These are phyloP conservation scores for Gnomoniopsis sp. DNA, from an alignment of 2,329 filamentous ascomycete genomes.

Conservation along the genomic window DNA sequence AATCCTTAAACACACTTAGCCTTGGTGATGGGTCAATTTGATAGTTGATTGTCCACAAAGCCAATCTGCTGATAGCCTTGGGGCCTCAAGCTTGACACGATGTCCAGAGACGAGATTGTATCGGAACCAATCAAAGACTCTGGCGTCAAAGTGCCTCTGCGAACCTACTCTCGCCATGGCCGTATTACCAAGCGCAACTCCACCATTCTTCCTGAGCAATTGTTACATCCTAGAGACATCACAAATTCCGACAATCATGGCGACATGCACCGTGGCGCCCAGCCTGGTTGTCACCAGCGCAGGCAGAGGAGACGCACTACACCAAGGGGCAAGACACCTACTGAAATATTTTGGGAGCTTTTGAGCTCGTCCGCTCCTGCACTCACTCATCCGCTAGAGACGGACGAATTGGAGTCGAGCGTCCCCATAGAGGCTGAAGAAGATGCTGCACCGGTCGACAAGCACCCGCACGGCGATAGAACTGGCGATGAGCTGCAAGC, in stretches of 20 bases:
- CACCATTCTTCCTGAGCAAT: not conserved
- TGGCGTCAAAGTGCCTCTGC: not conserved
- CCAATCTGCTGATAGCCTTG: not conserved
- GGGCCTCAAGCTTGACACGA: not conserved
- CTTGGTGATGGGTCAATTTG: not conserved
- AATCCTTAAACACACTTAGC: too few relatives aligned
- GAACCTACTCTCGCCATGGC: constrained; percentile 13
- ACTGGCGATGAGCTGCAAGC: too few relatives aligned
- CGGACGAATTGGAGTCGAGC: not conserved
- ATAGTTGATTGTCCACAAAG: not conserved
- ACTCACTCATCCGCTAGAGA: not conserved
- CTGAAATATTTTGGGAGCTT: constrained; percentile 10
- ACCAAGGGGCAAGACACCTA: not conserved
- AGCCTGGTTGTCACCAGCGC: not conserved
- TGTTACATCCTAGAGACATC: not conserved
- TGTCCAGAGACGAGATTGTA: not conserved
- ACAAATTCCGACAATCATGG: not conserved
- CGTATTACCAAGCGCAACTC: constrained; percentile 4
- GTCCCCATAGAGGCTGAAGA: not conserved
- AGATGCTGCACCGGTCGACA: not conserved
- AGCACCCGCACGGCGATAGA: not conserved
- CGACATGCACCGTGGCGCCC: not conserved
- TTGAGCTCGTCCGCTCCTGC: constrained; percentile 6
- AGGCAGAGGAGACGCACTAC: not conserved
- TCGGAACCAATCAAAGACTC: not conserved